Base-by-base conservation (phyloP, 179 eudicot species). In the Silene noctiflora region DNA sequence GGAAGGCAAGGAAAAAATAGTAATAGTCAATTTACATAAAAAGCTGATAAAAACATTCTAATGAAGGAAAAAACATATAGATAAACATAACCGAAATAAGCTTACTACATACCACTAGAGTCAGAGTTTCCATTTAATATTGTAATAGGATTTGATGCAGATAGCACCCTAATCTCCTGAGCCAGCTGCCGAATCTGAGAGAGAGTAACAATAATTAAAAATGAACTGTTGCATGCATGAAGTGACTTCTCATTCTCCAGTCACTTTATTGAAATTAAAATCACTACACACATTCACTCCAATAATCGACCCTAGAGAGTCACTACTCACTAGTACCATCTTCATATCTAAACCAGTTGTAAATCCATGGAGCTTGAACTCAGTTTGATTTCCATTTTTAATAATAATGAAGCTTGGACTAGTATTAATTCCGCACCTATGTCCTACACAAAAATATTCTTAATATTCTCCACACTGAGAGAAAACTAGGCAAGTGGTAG, bases 181-280 rank as follows among this genome's bases (percentile, higher is more conserved):
- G 98, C 94, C 84, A 94, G 80, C 81, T 89, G 90, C 35, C 94
- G 93, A 77, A 92, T 86, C 98, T 94, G 85, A 79, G 82, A 33
- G 53, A 79, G 82, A 33, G 53, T 27, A 81, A 81, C 61, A 74
- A 58, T 65, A 79, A 4, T 64, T 16, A 63, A 9, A 51, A 66
- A 29, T 76, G 20, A 77, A 77, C 2, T 72, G 17, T 12, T 21
- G 39, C 19, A 24, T 19, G 9, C 51, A 75, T 33, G 46, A 70
- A 39, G 22, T 7, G 27, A 13, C 46, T 51, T 72, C 17, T 31
- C 24, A 55, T 17, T 4, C 25, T 4, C 61, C 16, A 0, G 7
- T 31, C 17, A 35, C 29, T 31, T 67, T 13, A 44, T n/a, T 19
- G 20, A 31, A 7, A 67, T 17, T 29, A 21, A 46, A 16, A 12